Evolutionary conservation across 257 asterid genomes (phyloP).

Genomic region (Verbascum thapsus): DNA sequence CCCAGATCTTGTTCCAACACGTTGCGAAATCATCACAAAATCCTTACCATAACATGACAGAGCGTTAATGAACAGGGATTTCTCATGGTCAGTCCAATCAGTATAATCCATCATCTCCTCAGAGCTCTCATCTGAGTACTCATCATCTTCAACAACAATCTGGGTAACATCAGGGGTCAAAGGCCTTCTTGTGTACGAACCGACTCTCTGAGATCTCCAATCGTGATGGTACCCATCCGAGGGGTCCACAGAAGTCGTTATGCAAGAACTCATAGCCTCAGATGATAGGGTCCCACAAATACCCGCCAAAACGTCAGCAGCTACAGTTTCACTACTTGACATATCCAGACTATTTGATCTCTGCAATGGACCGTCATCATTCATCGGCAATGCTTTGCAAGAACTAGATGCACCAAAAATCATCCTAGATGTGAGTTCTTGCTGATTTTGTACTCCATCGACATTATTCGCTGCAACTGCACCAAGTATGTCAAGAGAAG

Average conservation of each 20-base stretch:
- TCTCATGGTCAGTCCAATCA: conserved; percentile 97
- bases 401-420: conserved; percentile 45
- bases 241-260: conserved; percentile 80
- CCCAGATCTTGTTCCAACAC: conserved; percentile 64
- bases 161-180: conserved; percentile 72
- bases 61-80: conserved; percentile 64
- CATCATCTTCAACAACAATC: conserved; percentile 70
- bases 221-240: conserved; percentile 69
- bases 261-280: conserved; percentile 95
- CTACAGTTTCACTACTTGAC: conserved; percentile 66
- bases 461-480: conserved; percentile 64
- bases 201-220: conserved; percentile 55
- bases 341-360: conserved; percentile 58
- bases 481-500: conserved; percentile 79
- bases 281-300: conserved; percentile 94
- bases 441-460: conserved; percentile 49
- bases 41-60: conserved; percentile 79
- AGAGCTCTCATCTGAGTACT: conserved; percentile 91
- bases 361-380: conserved; percentile 42
- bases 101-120: conserved; percentile 72
- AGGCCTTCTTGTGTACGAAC: conserved; percentile 52
- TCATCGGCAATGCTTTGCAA: conserved; percentile 39
- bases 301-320: conserved; percentile 98
- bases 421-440: conserved; percentile 46
- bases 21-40: conserved; percentile 65